These are phyloP conservation scores for Fusarium beomiforme DNA, from an alignment of 2,329 filamentous ascomycete genomes.

Conservation along the genomic window DNA sequence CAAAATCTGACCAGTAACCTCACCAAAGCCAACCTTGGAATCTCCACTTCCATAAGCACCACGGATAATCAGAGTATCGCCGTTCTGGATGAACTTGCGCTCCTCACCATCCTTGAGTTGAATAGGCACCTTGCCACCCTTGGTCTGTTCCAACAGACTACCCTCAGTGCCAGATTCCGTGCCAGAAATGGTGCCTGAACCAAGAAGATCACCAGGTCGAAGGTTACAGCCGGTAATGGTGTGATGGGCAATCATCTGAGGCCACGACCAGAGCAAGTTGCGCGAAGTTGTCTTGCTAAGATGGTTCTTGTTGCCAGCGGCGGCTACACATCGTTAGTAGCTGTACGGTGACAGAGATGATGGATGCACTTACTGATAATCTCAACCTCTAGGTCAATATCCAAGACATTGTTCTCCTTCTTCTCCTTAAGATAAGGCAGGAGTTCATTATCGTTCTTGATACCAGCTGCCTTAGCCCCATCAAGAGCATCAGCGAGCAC, in stretches of 20 bases:
- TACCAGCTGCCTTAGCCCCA: slow-evolving; percentile 37
- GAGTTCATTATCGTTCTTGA: slow-evolving; percentile 49
- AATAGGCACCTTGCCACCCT: slow-evolving; percentile 73
- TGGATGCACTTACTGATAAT: slow-evolving; percentile 48
- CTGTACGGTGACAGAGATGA: accelerated
- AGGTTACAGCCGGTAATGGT: slow-evolving; percentile 81
- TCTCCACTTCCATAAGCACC: slow-evolving; percentile 74
- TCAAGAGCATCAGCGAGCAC: slow-evolving; percentile 67
- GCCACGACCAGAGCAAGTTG: slow-evolving; percentile 79
- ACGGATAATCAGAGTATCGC: slow-evolving; percentile 73
- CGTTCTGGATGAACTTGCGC: slow-evolving; percentile 77
- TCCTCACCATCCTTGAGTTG: slow-evolving; percentile 71
- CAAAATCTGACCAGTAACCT: slow-evolving; percentile 71
- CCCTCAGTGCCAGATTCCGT: slow-evolving; percentile 71
- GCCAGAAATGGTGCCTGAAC: slow-evolving; percentile 80
- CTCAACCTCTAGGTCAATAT: slow-evolving; percentile 52
- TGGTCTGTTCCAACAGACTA: slow-evolving; percentile 76
- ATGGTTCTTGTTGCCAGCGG: slow-evolving; percentile 46
- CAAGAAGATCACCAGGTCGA: slow-evolving; percentile 77
- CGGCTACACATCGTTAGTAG: slow-evolving; percentile 38
- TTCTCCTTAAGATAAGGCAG: slow-evolving; percentile 66
- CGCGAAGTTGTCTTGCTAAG: slow-evolving; percentile 49
- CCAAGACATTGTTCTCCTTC: slow-evolving; percentile 47
- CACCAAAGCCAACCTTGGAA: slow-evolving; percentile 79
- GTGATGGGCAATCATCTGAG: slow-evolving; percentile 87